Conservation (phyloP, 2,329 filamentous ascomycete genomes). For the Pseudogymnoascus sp. region DNA sequence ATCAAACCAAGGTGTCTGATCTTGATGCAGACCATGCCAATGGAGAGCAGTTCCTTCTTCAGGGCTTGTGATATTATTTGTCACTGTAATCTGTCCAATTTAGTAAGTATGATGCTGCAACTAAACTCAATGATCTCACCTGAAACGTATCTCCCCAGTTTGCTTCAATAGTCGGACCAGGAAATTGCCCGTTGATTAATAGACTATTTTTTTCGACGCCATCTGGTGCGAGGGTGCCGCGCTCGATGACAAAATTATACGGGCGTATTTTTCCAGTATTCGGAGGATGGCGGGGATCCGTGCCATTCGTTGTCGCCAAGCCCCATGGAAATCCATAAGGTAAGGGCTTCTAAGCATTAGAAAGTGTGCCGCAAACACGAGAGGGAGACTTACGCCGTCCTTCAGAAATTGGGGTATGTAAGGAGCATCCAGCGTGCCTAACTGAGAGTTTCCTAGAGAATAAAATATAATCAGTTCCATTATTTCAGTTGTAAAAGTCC, state of each 20-base stretch:
- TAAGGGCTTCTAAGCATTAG: background rate
- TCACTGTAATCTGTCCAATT: slow-evolving; percentile 22
- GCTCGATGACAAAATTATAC: background rate
- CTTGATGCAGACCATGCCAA: slow-evolving; percentile 35
- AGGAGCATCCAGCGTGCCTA: background rate
- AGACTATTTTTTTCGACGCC: slow-evolving; percentile 25
- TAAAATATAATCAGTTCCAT: background rate
- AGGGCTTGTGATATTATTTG: slow-evolving; percentile 31
- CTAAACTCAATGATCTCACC: background rate
- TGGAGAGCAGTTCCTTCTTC: slow-evolving; percentile 42
- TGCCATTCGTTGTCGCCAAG: background rate
- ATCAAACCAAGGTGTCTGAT: background rate
- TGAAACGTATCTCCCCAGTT: slow-evolving; percentile 30
- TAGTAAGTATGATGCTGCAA: background rate
- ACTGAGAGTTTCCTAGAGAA: background rate
- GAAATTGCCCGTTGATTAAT: slow-evolving; percentile 31
- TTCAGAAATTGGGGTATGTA: background rate
- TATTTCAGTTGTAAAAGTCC: background rate
- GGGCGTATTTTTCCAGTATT: background rate
- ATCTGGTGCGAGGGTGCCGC: slow-evolving; percentile 21
- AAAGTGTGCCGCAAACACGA: background rate
- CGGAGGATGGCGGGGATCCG: background rate
- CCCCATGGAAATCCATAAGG: background rate
- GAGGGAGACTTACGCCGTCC: background rate
- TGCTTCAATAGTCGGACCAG: slow-evolving; percentile 31